Conservation (phyloP, 805 yeast species). For the Cyberlindnera euphorbiiphila region DNA sequence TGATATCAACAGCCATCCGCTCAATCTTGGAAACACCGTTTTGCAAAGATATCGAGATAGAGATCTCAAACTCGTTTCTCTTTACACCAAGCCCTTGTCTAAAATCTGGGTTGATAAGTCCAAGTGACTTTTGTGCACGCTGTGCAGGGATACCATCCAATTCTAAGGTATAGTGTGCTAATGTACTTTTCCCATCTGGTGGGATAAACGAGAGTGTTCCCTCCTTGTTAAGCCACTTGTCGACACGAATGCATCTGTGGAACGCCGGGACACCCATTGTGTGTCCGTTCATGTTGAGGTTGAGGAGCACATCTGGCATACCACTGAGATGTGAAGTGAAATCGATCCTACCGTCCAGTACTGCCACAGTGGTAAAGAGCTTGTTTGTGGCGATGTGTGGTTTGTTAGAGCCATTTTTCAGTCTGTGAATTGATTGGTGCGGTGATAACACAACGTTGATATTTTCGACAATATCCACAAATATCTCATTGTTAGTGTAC, state of each 20-base stretch:
- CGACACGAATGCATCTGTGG: constrained; percentile 63
- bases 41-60: constrained; percentile 33
- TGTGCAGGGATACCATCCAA: constrained; percentile 29
- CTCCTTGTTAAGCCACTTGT: constrained; percentile 44
- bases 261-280: constrained; percentile 56
- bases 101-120: constrained; percentile 30
- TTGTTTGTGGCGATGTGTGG: constrained; percentile 13
- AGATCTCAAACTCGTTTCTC: constrained; percentile 38
- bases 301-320: constrained; percentile 63
- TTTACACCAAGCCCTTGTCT: constrained; percentile 33
- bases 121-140: constrained; percentile 18
- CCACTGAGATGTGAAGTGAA: constrained; percentile 75
- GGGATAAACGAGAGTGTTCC: constrained; percentile 69
- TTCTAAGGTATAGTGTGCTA: constrained; percentile 64
- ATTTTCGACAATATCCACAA: constrained; percentile 74
- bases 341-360: constrained; percentile 58
- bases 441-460: constrained; percentile 48
- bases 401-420: constrained; percentile 1
- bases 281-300: constrained; percentile 44
- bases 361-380: constrained; percentile 43
- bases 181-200: constrained; percentile 72
- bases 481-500: constrained; percentile 78
- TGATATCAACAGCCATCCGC: constrained; percentile 40
- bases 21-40: constrained; percentile 45
- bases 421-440: constrained; percentile 24